These are phyloP conservation scores for Phlebiopsis flavidoalba DNA, from an alignment of 768 basidiomycete genomes.

Conservation along the genomic window DNA sequence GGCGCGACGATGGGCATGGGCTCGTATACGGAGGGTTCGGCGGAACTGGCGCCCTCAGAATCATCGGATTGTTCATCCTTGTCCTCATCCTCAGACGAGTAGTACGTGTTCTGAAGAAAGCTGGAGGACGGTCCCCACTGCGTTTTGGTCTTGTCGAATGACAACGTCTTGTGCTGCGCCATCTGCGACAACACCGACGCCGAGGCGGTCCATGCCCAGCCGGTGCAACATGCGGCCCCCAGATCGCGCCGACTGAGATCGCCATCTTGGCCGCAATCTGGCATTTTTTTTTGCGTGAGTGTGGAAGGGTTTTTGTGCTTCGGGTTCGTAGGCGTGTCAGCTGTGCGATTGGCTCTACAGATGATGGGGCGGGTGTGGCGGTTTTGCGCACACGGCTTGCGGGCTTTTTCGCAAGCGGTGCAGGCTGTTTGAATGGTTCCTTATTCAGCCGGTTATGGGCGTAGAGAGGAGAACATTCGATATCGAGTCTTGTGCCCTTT, in stretches of 20 bases:
- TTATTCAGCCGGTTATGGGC: not conserved
- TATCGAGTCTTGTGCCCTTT: not conserved
- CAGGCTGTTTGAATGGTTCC: not conserved
- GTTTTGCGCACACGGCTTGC: not conserved
- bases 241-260: constrained; percentile 1
- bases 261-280: not conserved
- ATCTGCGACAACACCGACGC: constrained; percentile 7
- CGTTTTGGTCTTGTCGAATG: not conserved
- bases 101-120: not conserved
- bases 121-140: not conserved
- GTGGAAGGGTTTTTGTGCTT: not conserved
- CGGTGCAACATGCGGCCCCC: constrained; percentile 15
- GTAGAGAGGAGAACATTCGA: not conserved
- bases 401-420: no score
- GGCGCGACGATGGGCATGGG: not conserved
- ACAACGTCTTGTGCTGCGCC: not conserved
- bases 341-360: not conserved
- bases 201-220: constrained; percentile 3
- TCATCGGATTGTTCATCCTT: not conserved
- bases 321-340: not conserved
- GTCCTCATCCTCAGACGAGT: not conserved
- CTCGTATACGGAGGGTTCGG: not conserved
- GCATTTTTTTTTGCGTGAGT: not conserved
- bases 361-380: not conserved
- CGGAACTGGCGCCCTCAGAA: not conserved